Percentiles rank a stretch among this genome's conserved stretches.
Conservation (phyloP, 371 early-diverging fungal genomes). For the Blakeslea trispora region DNA sequence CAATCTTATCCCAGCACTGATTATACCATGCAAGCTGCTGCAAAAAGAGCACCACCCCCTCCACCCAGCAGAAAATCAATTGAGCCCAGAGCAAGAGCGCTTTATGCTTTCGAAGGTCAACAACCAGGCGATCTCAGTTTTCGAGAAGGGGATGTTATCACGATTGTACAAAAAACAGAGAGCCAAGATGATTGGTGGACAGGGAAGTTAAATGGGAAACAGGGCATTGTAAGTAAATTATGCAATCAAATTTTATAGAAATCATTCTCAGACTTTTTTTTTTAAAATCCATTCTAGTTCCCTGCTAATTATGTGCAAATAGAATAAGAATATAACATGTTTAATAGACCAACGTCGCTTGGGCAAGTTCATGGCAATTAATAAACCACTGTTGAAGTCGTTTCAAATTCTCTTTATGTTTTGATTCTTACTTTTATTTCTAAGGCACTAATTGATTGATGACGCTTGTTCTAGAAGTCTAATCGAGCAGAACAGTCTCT, state of each 20-base stretch:
- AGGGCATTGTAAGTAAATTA: conserved; percentile 59
- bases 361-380: too few species aligned
- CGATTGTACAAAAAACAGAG: conserved; percentile 65
- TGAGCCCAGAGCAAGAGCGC: conserved; percentile 61
- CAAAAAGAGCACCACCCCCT: conserved; percentile 44
- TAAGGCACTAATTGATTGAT: too few species aligned
- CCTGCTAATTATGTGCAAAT: conserved; percentile 79
- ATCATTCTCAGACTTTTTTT: neutral
- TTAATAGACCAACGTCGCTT: too few species aligned
- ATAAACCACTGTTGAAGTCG: too few species aligned
- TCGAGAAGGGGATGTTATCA: conserved; percentile 76
- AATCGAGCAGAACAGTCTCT: too few species aligned
- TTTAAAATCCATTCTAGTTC: conserved; percentile 55
- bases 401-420: too few species aligned
- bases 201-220: conserved; percentile 62
- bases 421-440: too few species aligned
- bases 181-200: conserved; percentile 87
- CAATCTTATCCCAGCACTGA: conserved; percentile 1
- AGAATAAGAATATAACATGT: too few species aligned
- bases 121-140: conserved; percentile 78
- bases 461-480: too few species aligned
- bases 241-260: neutral
- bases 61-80: conserved; percentile 41
- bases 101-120: conserved; percentile 77
- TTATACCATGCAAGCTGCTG: conserved; percentile 8